A percentile compares a stretch with the other conserved stretches of the same genome.
These are phyloP conservation scores for Sporobolomyces roseus DNA, from an alignment of 768 basidiomycete genomes.

Conservation along the genomic window DNA sequence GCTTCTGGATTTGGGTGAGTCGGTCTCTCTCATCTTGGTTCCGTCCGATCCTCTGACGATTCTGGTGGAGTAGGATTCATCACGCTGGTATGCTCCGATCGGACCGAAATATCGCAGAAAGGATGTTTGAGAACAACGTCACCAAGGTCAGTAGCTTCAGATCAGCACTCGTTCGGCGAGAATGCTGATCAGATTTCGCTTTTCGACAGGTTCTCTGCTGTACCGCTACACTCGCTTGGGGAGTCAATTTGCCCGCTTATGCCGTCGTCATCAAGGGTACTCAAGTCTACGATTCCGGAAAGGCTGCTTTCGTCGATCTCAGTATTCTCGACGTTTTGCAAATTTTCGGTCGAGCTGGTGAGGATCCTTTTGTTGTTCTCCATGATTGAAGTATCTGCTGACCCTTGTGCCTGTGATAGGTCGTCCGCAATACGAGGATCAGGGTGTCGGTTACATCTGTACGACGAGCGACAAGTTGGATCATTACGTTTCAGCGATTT, in stretches of 20 bases:
- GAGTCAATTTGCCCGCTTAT: slow-evolving; percentile 96
- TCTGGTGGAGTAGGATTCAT: slow-evolving; percentile 61
- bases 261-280: slow-evolving; percentile 81
- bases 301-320: slow-evolving; percentile 84
- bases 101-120: slow-evolving; percentile 92
- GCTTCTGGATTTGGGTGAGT: slow-evolving; percentile 69
- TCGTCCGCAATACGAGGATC: slow-evolving; percentile 60
- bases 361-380: neutral
- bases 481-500: slow-evolving; percentile 52
- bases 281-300: slow-evolving; percentile 85
- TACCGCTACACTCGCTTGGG: slow-evolving; percentile 98
- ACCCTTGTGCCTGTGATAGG: slow-evolving; percentile 56
- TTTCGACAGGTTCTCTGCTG: slow-evolving; percentile 82
- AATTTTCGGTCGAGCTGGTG: slow-evolving; percentile 92
- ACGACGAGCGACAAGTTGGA: slow-evolving; percentile 87
- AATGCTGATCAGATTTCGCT: neutral
- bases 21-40: neutral
- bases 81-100: slow-evolving; percentile 96
- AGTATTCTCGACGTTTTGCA: slow-evolving; percentile 89
- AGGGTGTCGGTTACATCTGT: slow-evolving; percentile 95
- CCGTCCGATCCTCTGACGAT: too few relatives aligned
- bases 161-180: neutral
- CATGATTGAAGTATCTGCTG: neutral
- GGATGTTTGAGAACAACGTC: slow-evolving; percentile 80
- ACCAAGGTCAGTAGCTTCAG: slow-evolving; percentile 65